Base-by-base conservation (phyloP, 495 filamentous ascomycete genomes). In the Annulohypoxylon nitens region DNA sequence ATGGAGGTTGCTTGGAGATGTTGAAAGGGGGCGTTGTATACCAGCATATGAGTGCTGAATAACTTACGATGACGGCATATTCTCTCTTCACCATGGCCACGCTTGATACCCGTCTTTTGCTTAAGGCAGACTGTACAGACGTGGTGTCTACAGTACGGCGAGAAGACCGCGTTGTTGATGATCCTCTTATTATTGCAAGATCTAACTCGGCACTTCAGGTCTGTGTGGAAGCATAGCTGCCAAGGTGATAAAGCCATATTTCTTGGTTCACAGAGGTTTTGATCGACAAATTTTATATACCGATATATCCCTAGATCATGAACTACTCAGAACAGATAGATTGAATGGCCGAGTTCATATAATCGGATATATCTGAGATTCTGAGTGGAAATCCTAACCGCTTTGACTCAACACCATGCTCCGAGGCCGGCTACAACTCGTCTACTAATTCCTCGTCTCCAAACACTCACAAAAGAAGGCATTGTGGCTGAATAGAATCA, bases 191-290 rank as follows among this genome's bases (percentile, higher is more conserved):
- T 75, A 23, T 33, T 71, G 54, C 73, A 75, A 14, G 25, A 11
- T 10, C 48, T 43, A 36, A 67, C 68, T 12, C 47, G 59, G 61
- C 73, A 75, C 64, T 71, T 71, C 18, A 64, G 59, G 23, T 75
- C 73, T 20, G 64, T 51, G 14, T 74, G 71, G 58, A 70, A 74
- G 63, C 71, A 74, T 25, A 74, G 71, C 62, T 74, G 67, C 71
- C 71, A 74, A 23, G 71, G 67, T 9, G 67, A 74, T 20, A 74
- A 11, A 4, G 62, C 50, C 71, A 74, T 74, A 10, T 1, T 41
- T n/a, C 5, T 25, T n/a, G n/a, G n/a, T n/a, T n/a, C n/a, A n/a
- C n/a, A n/a, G n/a, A n/a, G n/a, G n/a, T n/a, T n/a, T n/a, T n/a
- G n/a, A n/a, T n/a, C n/a, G n/a, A n/a, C n/a, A n/a, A n/a, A n/a